Evolutionary conservation across 1,284 basidiomycete species (phyloP), one percentile per base, ranked within the genome.

Genomic region (Cutaneotrichosporon spelunceum): DNA sequence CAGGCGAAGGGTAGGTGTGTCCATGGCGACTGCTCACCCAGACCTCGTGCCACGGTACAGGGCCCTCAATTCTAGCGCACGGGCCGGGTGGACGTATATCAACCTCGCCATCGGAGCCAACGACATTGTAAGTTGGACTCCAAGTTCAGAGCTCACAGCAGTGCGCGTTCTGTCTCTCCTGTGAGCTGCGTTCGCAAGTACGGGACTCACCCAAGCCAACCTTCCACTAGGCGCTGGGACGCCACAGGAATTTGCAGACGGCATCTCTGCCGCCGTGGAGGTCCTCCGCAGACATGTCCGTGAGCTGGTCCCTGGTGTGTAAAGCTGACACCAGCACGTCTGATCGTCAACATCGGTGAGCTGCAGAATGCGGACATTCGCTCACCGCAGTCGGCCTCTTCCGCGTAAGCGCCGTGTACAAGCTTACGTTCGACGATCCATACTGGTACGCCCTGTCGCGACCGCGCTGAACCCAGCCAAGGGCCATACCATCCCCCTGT

Each of bases 101-200:
- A 80, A 78, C 53, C 57, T 80, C 30, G 76, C 72, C 19, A 75
- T 80, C 11, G 79, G 79, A 0, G 78, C 76, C 1, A 80, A 80
- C 56, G 79, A 80, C 56, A 68, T 79, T 5, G 75, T 78, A 47
- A 59, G 76, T 68, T 10, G 4, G 33, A n/a, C 4, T 24, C 16
- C 21, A n/a, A 10, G 11, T n/a, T 19, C 14, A 3, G 29, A 30
- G 29, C 68, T 67, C 48, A 67, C 45, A 13, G 4, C 61, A 78
- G 71, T 80, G 78, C 55, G 73, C 75, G 5, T 75, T 75, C 60
- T 80, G 78, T 59, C 56, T 79, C 19, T 66, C 75, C 27, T 72
- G 77, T 72, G 63, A 61, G 70, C 55, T 11, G 5, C 42, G 11
- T 16, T 4, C 11, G 10, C 26, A 13, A 24, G 23, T n/a, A 4